These are phyloP conservation scores for Lepiota brunneoincarnata DNA, from an alignment of 768 basidiomycete species.

Conservation along the genomic window DNA sequence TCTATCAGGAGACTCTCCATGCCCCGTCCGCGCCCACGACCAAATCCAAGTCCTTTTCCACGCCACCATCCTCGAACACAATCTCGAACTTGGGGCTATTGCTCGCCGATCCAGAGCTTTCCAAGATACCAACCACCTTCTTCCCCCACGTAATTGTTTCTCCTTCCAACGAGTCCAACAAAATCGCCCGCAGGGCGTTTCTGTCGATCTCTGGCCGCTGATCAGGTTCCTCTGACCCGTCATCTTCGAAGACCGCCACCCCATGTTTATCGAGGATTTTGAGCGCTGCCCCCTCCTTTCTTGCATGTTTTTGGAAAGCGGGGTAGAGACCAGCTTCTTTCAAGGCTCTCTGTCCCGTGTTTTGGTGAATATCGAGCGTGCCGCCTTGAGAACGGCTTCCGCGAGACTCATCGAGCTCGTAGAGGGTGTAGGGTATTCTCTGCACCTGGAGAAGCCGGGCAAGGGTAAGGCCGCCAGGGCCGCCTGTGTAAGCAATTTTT, in stretches of 20 bases:
- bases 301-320: conserved; percentile 19
- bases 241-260: conserved; percentile 6
- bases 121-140: conserved; percentile 14
- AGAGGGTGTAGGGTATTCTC: conserved; percentile 15
- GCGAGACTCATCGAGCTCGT: conserved; percentile 21
- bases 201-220: conserved; percentile 26
- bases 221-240: conserved; percentile 1
- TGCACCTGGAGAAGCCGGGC: conserved; percentile 20
- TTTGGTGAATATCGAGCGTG: conserved; percentile 24
- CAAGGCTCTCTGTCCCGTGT: conserved; percentile 23
- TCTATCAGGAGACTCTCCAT: conserved; percentile 25
- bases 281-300: conserved; percentile 17
- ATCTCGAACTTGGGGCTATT: conserved; percentile 13
- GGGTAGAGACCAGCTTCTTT: conserved; percentile 21
- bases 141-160: conserved; percentile 19
- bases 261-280: conserved; percentile 16
- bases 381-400: conserved; percentile 22
- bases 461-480: conserved; percentile 24
- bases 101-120: neutral
- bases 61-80: conserved; percentile 11
- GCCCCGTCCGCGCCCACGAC: conserved; percentile 26
- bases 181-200: conserved; percentile 19
- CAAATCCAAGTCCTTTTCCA: conserved; percentile 18
- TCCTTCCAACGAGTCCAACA: conserved; percentile 22
- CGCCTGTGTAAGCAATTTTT: conserved; percentile 16